These are phyloP conservation scores for Cercospora zeae-maydis DNA, from an alignment of 2,329 filamentous ascomycete genomes.

Conservation along the genomic window DNA sequence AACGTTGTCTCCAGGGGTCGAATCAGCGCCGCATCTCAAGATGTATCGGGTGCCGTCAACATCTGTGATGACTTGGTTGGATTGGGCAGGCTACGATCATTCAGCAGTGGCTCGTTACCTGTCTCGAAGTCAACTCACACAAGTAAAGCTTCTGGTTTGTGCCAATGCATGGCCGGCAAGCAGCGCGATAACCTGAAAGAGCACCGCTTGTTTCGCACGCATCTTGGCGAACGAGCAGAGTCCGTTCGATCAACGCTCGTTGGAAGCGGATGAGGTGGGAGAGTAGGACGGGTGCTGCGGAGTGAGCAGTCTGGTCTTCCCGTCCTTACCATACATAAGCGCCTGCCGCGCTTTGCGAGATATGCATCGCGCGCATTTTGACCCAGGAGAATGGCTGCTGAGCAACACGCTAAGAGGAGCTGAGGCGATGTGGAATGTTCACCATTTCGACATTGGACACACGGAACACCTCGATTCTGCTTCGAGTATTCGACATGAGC, in stretches of 20 bases:
- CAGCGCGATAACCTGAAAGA: not conserved
- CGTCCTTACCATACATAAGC: not conserved
- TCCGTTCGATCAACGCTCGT: not conserved
- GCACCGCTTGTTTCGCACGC: not conserved
- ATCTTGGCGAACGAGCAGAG: not conserved
- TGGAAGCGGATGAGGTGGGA: not conserved
- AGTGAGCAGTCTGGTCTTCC: not conserved
- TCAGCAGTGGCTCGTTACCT: not conserved
- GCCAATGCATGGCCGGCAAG: not conserved
- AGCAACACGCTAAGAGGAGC: not conserved
- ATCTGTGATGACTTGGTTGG: slow-evolving; percentile 2
- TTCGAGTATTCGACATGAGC: too few relatives aligned
- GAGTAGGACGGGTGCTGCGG: not conserved
- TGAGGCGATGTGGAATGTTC: not conserved
- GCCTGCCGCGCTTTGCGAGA: not conserved
- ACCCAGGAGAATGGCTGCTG: not conserved
- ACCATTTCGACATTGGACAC: not conserved
- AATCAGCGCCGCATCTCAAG: slow-evolving; percentile 5
- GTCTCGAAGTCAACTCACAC: not conserved
- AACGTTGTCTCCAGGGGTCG: not conserved
- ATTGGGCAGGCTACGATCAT: not conserved
- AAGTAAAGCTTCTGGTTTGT: not conserved
- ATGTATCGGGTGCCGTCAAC: not conserved
- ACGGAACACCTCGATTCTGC: not conserved
- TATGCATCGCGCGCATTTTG: not conserved